phyloP scores from a whole-genome alignment of 768 basidiomycete genomes.

The Xerocomellus dryophilus region DNA sequence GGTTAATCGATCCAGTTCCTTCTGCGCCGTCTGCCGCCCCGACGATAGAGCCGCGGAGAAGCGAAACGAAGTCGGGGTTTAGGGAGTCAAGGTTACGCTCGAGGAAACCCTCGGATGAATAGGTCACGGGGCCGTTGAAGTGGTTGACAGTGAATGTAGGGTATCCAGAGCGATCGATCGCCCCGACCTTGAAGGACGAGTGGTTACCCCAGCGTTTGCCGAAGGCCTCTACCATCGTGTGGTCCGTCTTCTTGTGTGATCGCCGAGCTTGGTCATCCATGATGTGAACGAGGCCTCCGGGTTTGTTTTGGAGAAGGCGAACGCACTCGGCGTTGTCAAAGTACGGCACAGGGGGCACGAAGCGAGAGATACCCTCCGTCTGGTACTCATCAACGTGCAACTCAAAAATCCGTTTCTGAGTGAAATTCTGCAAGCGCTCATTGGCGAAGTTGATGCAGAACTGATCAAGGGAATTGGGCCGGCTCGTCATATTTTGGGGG shows the following conservation, averaged over 20 bases:
- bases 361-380: conserved; percentile 71
- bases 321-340: conserved; percentile 92
- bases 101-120: conserved; percentile 87
- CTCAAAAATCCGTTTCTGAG: conserved; percentile 63
- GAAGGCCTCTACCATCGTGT: conserved; percentile 93
- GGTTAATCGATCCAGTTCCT: conserved; percentile 77
- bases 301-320: conserved; percentile 77
- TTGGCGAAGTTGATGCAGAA: conserved; percentile 97
- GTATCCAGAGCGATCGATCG: conserved; percentile 70
- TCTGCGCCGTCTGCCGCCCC: conserved; percentile 48
- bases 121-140: conserved; percentile 87
- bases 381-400: conserved; percentile 78
- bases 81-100: conserved; percentile 85
- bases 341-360: conserved; percentile 70
- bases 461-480: conserved; percentile 91
- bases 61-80: conserved; percentile 89
- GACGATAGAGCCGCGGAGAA: conserved; percentile 63
- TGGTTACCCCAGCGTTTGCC: conserved; percentile 94
- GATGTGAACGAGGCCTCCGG: conserved; percentile 88
- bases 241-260: conserved; percentile 85
- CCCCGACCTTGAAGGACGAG: conserved; percentile 82
- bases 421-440: conserved; percentile 80
- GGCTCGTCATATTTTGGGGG: conserved; percentile 82
- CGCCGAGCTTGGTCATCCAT: conserved; percentile 95
- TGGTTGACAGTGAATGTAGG: conserved; percentile 91